phyloP scores from a whole-genome alignment of 2,329 filamentous ascomycete species.

The Dendryphion nanum region DNA sequence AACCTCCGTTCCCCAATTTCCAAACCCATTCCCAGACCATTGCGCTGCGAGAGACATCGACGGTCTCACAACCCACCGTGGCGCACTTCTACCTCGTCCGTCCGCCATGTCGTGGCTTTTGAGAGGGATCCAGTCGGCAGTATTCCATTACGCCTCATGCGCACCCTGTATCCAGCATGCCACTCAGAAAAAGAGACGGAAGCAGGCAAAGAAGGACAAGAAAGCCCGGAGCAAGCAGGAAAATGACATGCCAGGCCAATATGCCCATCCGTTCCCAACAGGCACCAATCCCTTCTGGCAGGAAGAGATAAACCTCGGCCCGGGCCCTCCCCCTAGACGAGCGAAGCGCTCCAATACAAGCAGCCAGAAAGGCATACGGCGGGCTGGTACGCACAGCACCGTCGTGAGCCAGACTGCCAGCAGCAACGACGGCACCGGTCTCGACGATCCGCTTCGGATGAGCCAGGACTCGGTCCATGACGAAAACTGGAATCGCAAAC shows the following conservation, averaged over 20 bases:
- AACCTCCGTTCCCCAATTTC: too few species aligned
- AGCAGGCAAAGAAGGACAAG: slow-evolving; percentile 67
- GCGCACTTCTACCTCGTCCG: background rate
- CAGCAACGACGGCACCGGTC: slow-evolving; percentile 34
- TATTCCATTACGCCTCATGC: slow-evolving; percentile 77
- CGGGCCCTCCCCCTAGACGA: slow-evolving; percentile 63
- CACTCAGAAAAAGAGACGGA: slow-evolving; percentile 67
- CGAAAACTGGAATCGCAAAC: slow-evolving; percentile 70
- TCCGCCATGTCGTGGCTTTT: slow-evolving; percentile 39
- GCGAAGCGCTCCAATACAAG: slow-evolving; percentile 56
- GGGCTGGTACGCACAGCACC: slow-evolving; percentile 52
- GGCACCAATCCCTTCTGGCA: slow-evolving; percentile 87
- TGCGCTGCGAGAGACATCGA: too few species aligned
- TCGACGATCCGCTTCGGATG: slow-evolving; percentile 19
- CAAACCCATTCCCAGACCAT: too few species aligned
- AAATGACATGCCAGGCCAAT: slow-evolving; percentile 68
- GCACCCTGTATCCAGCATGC: slow-evolving; percentile 73
- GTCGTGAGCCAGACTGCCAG: slow-evolving; percentile 45
- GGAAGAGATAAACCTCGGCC: slow-evolving; percentile 82
- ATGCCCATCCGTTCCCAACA: slow-evolving; percentile 78
- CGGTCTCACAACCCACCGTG: too few species aligned
- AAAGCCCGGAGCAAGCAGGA: slow-evolving; percentile 64
- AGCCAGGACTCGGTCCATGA: slow-evolving; percentile 38
- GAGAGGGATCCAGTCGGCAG: slow-evolving; percentile 65
- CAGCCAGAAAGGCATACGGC: slow-evolving; percentile 58